Conservation (phyloP, 2,329 filamentous ascomycete species). For the Arthrobotrys entomopaga region DNA sequence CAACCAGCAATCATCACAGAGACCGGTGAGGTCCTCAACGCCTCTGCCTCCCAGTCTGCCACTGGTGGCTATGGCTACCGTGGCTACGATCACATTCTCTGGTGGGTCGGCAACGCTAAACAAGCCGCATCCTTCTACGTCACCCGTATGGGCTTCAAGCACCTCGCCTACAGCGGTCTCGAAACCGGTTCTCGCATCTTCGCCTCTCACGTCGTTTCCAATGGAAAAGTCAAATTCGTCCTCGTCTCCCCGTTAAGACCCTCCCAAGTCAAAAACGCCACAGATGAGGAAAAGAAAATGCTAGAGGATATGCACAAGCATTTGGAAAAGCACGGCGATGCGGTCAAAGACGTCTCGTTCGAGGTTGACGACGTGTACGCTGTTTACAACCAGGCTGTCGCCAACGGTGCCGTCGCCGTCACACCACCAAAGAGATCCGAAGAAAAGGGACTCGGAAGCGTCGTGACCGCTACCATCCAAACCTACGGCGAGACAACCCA, state of each 20-base stretch:
- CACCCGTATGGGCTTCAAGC: conserved; percentile 84
- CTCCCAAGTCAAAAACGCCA: conserved; percentile 38
- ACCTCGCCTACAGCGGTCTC: conserved; percentile 83
- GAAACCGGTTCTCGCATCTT: conserved; percentile 85
- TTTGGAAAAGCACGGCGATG: conserved; percentile 87
- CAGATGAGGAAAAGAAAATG: conserved; percentile 70
- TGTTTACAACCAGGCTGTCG: conserved; percentile 79
- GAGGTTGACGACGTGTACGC: conserved; percentile 88
- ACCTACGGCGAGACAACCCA: conserved; percentile 97
- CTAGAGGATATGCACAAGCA: conserved; percentile 82
- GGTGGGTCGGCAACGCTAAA: conserved; percentile 97
- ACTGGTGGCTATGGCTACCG: conserved; percentile 67
- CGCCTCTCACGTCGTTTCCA: conserved; percentile 84
- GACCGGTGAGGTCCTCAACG: conserved; percentile 58
- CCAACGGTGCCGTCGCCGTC: conserved; percentile 72
- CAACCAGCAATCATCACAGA: conserved; percentile 63
- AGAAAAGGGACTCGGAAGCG: conserved; percentile 61
- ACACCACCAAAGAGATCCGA: conserved; percentile 68
- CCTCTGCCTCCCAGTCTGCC: conserved; percentile 61
- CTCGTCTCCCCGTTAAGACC: conserved; percentile 83
- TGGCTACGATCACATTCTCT: conserved; percentile 78
- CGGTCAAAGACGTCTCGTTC: conserved; percentile 93
- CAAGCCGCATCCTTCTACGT: conserved; percentile 91
- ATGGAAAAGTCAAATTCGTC: conserved; percentile 80
- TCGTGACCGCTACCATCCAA: conserved; percentile 80